These are phyloP conservation scores for Eucalyptus marginata DNA, from an alignment of 345 rosid species.

Conservation along the genomic window DNA sequence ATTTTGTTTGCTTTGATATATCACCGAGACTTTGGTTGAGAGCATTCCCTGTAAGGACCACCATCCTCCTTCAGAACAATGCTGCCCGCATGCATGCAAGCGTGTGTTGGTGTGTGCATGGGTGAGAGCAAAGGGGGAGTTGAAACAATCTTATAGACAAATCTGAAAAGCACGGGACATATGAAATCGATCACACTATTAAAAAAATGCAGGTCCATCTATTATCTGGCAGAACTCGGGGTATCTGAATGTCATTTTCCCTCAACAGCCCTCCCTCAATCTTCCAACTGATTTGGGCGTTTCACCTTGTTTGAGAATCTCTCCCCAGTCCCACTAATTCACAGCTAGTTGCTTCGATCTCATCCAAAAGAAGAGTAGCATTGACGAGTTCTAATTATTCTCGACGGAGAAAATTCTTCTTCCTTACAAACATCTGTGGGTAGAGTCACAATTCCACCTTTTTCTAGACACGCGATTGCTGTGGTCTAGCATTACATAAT, in stretches of 20 bases:
- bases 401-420: neutral
- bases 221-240: neutral
- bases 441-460: neutral
- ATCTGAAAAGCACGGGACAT: neutral
- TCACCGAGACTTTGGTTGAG: neutral
- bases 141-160: neutral
- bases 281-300: neutral
- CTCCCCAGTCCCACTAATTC: neutral
- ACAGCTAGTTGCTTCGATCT: neutral
- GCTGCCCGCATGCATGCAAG: neutral
- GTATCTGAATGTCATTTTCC: neutral
- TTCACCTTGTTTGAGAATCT: neutral
- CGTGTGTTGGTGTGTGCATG: neutral
- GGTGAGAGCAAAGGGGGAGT: neutral
- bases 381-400: neutral
- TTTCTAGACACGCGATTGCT: neutral
- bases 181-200: neutral
- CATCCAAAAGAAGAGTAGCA: neutral
- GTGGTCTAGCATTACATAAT: neutral
- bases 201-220: neutral
- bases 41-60: neutral
- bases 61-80: neutral
- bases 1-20: neutral
- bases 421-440: neutral
- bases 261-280: neutral